Conservation (phyloP, 345 rosid genomes). For the Populus euphratica region DNA sequence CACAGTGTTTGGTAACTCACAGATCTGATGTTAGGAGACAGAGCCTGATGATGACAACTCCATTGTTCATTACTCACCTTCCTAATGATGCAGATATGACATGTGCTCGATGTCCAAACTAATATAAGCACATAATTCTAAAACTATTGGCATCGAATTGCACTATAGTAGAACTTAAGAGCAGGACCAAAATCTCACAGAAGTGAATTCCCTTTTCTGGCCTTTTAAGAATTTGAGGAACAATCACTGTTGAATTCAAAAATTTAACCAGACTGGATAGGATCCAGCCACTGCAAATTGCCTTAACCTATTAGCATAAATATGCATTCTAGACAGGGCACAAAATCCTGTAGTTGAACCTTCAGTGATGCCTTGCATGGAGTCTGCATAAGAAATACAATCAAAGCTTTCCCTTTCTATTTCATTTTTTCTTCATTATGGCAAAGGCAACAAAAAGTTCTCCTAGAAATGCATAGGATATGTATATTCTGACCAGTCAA, state of each 20-base stretch:
- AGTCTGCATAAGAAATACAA: background rate
- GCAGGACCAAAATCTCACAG: too few species aligned
- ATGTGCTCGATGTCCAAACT: too few species aligned
- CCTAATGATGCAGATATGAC: background rate
- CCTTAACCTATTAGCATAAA: background rate
- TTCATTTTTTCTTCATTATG: background rate
- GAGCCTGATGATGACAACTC: background rate
- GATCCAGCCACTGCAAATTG: too few species aligned
- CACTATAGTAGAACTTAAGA: too few species aligned
- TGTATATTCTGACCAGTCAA: background rate
- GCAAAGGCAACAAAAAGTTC: background rate
- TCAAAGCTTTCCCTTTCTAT: background rate
- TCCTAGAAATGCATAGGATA: background rate
- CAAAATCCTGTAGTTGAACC: background rate
- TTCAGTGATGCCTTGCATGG: background rate
- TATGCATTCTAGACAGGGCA: background rate
- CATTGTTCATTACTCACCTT: background rate
- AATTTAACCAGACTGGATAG: too few species aligned
- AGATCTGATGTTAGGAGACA: too few species aligned
- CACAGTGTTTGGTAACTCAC: too few species aligned
- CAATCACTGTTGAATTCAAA: too few species aligned
- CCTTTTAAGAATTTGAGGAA: too few species aligned
- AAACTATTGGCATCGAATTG: too few species aligned
- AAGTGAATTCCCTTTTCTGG: too few species aligned
- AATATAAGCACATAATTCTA: too few species aligned